Evolutionary conservation across 2,329 filamentous ascomycete genomes (phyloP).

Genomic region (Fusarium piperis): DNA sequence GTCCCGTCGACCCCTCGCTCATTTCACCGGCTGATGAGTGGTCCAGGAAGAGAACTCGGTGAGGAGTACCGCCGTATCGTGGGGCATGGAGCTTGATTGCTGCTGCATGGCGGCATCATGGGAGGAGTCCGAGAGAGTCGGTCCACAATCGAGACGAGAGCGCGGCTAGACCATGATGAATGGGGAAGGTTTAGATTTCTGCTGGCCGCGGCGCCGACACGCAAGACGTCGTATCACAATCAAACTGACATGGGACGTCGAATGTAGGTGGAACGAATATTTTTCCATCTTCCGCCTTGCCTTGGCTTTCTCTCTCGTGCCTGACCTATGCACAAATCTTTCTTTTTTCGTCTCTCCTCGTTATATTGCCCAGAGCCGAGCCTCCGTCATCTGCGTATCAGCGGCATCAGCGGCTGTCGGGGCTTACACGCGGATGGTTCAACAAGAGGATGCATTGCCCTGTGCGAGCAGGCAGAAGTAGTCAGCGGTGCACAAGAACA

Average conservation of each 20-base stretch:
- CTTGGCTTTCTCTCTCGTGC: background rate
- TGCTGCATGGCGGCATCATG: constrained; percentile 2
- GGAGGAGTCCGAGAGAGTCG: constrained; percentile 17
- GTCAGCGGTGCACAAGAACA: background rate
- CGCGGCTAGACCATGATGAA: constrained; percentile 18
- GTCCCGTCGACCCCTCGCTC: background rate
- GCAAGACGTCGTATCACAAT: background rate
- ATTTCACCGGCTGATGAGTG: constrained; percentile 22
- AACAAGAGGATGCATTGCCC: background rate
- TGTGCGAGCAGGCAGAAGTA: background rate
- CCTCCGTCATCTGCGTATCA: constrained; percentile 1
- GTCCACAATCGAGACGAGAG: constrained; percentile 8
- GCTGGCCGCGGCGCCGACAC: background rate
- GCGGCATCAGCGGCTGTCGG: background rate
- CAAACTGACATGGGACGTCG: background rate
- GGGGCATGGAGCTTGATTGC: constrained; percentile 16
- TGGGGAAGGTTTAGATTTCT: constrained; percentile 9
- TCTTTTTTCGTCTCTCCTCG: background rate
- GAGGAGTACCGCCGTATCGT: constrained; percentile 10
- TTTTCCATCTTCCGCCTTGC: background rate
- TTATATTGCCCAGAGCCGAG: background rate
- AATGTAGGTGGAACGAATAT: background rate
- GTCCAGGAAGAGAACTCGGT: constrained; percentile 27
- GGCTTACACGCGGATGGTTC: background rate
- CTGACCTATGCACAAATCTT: background rate